Evolutionary conservation across 306 rosid genomes (phyloP), one percentile per base, ranked within the genome.

Genomic region (Boehmeria nivea): DNA sequence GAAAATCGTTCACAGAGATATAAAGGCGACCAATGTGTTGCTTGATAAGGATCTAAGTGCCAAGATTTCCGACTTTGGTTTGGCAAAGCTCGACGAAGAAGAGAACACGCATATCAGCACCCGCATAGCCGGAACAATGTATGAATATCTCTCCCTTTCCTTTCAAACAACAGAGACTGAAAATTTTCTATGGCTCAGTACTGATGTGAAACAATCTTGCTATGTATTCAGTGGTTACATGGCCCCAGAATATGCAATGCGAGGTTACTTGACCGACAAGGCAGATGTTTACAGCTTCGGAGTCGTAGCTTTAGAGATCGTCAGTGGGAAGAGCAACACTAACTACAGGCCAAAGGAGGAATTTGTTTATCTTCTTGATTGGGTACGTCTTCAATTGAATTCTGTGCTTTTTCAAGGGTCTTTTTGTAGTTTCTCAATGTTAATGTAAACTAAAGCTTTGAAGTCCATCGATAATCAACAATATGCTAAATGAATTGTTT

Each of bases 1-100:
- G 74, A 89, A 89, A 77, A 81, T 89, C 57, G 89, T 86, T 33
- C 97, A 89, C 33, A 85, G 97, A 64, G 97, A 89, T 62, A 89
- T 85, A 17, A 89, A 89, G 51, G 87, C 95, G 47, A 81, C 95
- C 22, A 89, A 89, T 54, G 87, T 85, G 45, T 73, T 85, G 34
- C 97, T 86, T 51, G 97, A 83, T 62, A 73, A 59, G 81, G 36
- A 71, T 76, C 76, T 89, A 12, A 81, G 74, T 27, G 94, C 95
- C 19, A 89, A 85, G 74, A 89, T 89, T 43, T 89, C 95, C 2
- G 97, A 89, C 73, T 89, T 89, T 9, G 97, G 97, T 31, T 73
- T 89, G 68, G 95, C 97, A 36, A 89, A 89, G 74, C 94, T 89
- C 31, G 76, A 86, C 63, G 97, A 86, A 67, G 89, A 73, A 75